These are phyloP conservation scores for Mesembryanthemum crystallinum DNA, from an alignment of 148 eudicot genomes.

Conservation along the genomic window DNA sequence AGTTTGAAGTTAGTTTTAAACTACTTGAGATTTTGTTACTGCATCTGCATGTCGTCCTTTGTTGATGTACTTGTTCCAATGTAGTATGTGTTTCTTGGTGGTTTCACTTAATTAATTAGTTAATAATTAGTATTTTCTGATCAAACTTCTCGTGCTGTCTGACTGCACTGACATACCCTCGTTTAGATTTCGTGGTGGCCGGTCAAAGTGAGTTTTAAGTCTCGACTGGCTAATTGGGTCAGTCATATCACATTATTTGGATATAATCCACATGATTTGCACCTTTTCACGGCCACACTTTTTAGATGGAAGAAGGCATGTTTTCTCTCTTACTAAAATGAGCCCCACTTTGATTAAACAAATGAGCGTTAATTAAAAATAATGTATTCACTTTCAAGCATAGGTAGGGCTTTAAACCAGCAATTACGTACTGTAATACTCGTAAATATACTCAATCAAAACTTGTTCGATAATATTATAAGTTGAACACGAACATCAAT, in stretches of 20 bases:
- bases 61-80: conserved; percentile 1
- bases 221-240: neutral
- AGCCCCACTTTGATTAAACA: neutral
- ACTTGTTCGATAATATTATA: too few relatives aligned
- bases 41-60: too few relatives aligned
- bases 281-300: conserved; percentile 25
- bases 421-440: too few relatives aligned
- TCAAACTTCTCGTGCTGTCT: conserved; percentile 24
- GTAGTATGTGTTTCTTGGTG: conserved; percentile 16
- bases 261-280: conserved; percentile 35
- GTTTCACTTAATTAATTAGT: conserved; percentile 1
- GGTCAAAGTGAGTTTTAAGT: conserved; percentile 30
- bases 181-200: conserved; percentile 18
- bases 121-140: neutral
- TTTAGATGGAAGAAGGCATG: conserved; percentile 15
- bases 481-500: too few relatives aligned
- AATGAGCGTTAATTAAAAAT: neutral
- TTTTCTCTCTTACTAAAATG: conserved; percentile 10
- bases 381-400: neutral
- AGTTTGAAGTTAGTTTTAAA: neutral
- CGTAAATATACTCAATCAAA: too few relatives aligned
- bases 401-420: too few relatives aligned
- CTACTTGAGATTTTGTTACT: too few relatives aligned
- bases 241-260: conserved; percentile 25
- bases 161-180: conserved; percentile 12